Base-by-base conservation (phyloP, 306 rosid species). In the Bauhinia variegata region DNA sequence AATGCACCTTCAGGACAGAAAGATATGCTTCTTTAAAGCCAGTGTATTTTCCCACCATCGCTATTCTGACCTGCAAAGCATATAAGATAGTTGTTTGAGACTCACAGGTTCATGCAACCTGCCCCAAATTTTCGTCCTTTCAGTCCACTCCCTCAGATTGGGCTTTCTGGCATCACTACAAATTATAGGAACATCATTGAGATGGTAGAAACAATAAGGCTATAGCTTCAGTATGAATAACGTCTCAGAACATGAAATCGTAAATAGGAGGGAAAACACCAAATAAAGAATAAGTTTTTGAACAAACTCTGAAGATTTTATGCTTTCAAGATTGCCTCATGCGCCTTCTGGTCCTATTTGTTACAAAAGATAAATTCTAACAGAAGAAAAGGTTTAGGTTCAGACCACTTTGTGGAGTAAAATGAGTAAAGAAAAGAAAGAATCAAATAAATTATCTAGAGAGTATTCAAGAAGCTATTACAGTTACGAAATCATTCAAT, bases 41-140 rank as follows among this genome's bases (percentile, higher is more conserved):
- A 6, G 98, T 89, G 64, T 92, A 92, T 82, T 92, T 92, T 52
- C 98, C 98, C 43, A 92, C 96, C 85, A 92, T 84, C 44, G 95
- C 95, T 82, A 92, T 89, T 57, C 87, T 86, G 46, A 92, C 96
- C 98, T 92, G 87, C 48, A 59, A 67, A 70, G 32, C 57, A 65
- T 37, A 65, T 37, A 74, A 14, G 54, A 46, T 39, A 69, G 55
- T 55, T 47, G 49, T 54, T 68, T 44, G 70, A 47, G 69, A 76
- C 86, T 9, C 70, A 89, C 96, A 38, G 87, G 43, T 66, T 72
- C 79, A 41, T 63, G 79, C 70, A 86, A 67, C 31, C 19, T 62
- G 63, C 83, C 79, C 52, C 61, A 82, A 78, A 84, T 64, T 78
- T 78, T 83, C 76, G 92, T 84, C 67, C 76, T 84, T 8, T 77